Base-by-base conservation (phyloP, 495 filamentous ascomycete species). In the Aspergillus cristatus region DNA sequence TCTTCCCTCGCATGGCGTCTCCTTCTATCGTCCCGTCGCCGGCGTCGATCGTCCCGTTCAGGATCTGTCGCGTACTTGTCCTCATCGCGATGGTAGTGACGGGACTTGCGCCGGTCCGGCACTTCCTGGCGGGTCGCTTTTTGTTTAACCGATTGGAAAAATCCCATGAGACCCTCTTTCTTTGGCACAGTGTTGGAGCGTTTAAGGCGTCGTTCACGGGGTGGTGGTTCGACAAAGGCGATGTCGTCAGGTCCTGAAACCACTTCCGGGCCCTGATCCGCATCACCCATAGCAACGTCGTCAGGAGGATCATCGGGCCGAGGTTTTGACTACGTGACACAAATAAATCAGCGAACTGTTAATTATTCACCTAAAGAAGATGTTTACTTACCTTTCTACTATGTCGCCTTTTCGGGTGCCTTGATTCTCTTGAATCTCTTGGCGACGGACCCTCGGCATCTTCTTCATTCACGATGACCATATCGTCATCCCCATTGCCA, bases 171-270 rank as follows among this genome's bases (percentile, higher is more conserved):
- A 24, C 67, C 68, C 20, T 58, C 51, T 29, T 66, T 70, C 41
- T 64, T 73, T 3, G 66, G 53, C 11, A 46, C 54, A n/a, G 68
- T 63, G 28, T 46, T 60, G 4, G 66, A 51, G 15, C 65, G 68
- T 32, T 68, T 70, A 14, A 60, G 35, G 6, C 68, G 62, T 17
- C 63, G 58, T 80, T 94, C 45, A 80, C 66, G 25, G 61, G 76
- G 51, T 74, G 75, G 56, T 68, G 72, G 57, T 75, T 81, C 93
- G 70, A 94, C 50, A 82, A 69, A 51, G 70, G 86, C 50, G 79
- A 74, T 24, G 77, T 81, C 76, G 81, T 86, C 70, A 6, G 67
- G 62, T 2, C 68, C 66, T 22, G 61, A 63, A 13, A 57, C 32
- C 6, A 69, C 50, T 17, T 67, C 59, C 34, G 65, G 57, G 12